These are phyloP conservation scores for Pyricularia pennisetigena DNA, from an alignment of 2,329 filamentous ascomycete species.

Conservation along the genomic window DNA sequence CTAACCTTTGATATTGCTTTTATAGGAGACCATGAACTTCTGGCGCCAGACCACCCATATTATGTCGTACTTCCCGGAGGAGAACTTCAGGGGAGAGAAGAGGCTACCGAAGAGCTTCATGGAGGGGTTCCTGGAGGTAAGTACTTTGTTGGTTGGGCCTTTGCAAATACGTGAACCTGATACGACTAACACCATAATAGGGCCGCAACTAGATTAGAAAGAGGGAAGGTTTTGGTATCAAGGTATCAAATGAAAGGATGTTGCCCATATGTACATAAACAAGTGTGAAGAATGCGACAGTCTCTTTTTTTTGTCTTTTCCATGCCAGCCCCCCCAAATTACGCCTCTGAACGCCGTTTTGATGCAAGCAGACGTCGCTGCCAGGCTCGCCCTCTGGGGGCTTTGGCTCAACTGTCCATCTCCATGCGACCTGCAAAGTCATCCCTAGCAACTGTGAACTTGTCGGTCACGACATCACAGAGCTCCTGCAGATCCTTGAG, in stretches of 20 bases:
- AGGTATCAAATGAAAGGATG: conserved; percentile 7
- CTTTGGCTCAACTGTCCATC: not conserved
- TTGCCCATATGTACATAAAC: conserved; percentile 2
- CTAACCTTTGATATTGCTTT: not conserved
- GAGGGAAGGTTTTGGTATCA: conserved; percentile 10
- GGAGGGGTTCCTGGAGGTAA: conserved; percentile 86
- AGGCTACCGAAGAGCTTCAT: conserved; percentile 86
- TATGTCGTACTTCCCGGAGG: conserved; percentile 91
- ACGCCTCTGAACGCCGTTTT: conserved; percentile 4
- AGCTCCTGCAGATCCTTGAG: conserved; percentile 81
- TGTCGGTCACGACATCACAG: conserved; percentile 87
- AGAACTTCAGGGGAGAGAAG: conserved; percentile 66
- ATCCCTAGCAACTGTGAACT: conserved; percentile 64
- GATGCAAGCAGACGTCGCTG: not conserved
- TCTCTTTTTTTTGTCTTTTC: not conserved
- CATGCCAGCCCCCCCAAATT: not conserved
- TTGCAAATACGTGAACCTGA: not conserved
- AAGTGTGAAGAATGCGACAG: not conserved
- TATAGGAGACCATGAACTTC: conserved; percentile 94
- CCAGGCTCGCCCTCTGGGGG: not conserved
- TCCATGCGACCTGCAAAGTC: conserved; percentile 30
- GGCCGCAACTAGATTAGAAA: conserved; percentile 40
- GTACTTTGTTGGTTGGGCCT: conserved; percentile 16
- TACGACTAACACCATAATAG: conserved; percentile 20
- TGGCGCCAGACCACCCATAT: conserved; percentile 97